Base-by-base conservation (phyloP, 2,329 filamentous ascomycete genomes). In the Coniella vitis region DNA sequence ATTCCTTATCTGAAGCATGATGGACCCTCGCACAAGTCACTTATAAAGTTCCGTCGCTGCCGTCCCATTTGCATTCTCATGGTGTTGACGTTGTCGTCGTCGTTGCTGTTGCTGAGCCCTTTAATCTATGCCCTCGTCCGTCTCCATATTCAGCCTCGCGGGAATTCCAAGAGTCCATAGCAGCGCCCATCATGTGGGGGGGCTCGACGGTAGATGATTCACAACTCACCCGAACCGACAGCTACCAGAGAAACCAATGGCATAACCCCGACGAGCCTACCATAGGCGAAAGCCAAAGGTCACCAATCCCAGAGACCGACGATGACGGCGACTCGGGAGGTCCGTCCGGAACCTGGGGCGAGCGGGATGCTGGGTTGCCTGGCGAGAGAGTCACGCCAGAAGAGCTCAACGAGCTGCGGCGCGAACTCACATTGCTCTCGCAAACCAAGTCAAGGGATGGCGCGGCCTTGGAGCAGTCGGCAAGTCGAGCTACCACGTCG, bases 341-440 rank as follows among this genome's bases (percentile, higher is more conserved):
- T 7, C 45, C 20, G 17, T 13, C 45, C 16, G 51, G 51, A 4
- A 50, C 51, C 21, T 53, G 51, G 51, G 51, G 51, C 14, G 51
- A 53, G 36, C 51, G 40, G 14, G 51, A 53, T 17, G 44, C 38
- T 5, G 38, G 31, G 8, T 40, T 53, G 5, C 42, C 51, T n/a
- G 25, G 44, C 1, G 51, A 45, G 39, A 43, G 25, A 3, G 38
- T 16, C 29, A 43, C 51, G 4, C 50, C 39, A 43, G 12, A 38
- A 3, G 47, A 53, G 25, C 38, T 53, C 19, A 39, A 46, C 0
- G 17, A 20, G 21, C 43, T 53, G 4, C 29, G 48, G 7, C 47
- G 19, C 5, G 47, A 53, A 7, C 51, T 53, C 29, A 40, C 47
- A 1, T 17, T 29, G 1, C 8, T 50, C 2, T 50, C 51, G 2